Evolutionary conservation across 345 rosid genomes (phyloP), one percentile per base, ranked within the genome.

Genomic region (Acer saccharum): DNA sequence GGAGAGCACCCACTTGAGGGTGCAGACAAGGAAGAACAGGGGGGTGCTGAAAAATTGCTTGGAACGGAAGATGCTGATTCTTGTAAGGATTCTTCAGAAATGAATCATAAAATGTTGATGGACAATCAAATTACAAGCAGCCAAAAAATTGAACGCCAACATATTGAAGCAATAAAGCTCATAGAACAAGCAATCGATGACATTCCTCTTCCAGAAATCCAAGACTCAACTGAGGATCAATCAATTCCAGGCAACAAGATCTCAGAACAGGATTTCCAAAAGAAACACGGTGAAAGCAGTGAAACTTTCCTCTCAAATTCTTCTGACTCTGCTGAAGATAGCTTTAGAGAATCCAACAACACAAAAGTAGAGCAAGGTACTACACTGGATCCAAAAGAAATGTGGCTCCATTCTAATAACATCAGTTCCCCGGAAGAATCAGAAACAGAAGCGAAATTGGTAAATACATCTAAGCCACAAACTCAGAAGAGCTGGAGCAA

Each of bases 111-210:
- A 57, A 60, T 44, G 63, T 69, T 58, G 71, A 32, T 21, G 69
- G 76, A 76, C n/a, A 74, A 78, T 79, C 69, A 79, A 21, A 70
- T 21, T 1, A 65, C 77, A 71, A 87, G 79, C 65, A 68, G 72
- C 65, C 85, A 68, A 80, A 82, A 76, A 69, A 76, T 83, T 58
- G 84, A 87, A 75, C 68, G 73, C 74, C 75, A 80, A 79, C 83
- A 88, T 75, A 85, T 81, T 7, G 94, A 95, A 89, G 95, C 97
- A 70, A 85, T 95, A 75, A 90, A 88, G 80, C 86, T 95, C 65
- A 90, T 95, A 39, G 95, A 92, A 85, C 87, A 95, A 74, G 98
- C 95, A 67, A 93, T 95, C 13, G 98, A 95, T 82, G 91, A 86
- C 79, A 93, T 93, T 74, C 87, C 88, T 62, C 81, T 87, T 67